A percentile compares a stretch with the other conserved stretches of the same genome.
Evolutionary conservation across 768 basidiomycete genomes (phyloP).

Genomic region (Trametes cubensis): DNA sequence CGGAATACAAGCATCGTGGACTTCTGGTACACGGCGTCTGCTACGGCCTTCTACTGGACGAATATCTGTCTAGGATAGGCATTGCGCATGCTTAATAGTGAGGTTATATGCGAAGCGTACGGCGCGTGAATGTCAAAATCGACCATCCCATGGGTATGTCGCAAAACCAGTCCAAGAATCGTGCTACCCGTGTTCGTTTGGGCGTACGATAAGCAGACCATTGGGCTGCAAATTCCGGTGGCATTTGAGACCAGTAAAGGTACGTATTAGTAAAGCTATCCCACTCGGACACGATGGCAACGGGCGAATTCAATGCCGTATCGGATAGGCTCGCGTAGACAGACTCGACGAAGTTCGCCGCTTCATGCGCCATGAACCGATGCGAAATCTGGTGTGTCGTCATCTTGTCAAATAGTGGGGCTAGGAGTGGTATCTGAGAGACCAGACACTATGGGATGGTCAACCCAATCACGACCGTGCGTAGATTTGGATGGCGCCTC

Average conservation of each 20-base stretch:
- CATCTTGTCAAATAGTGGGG: slow-evolving; percentile 9
- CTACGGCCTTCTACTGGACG: too few relatives aligned
- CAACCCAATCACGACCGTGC: too few relatives aligned
- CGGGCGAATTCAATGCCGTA: neutral
- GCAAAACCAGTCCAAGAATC: neutral
- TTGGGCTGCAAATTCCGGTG: neutral
- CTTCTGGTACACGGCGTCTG: too few relatives aligned
- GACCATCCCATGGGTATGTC: neutral
- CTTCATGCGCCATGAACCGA: slow-evolving; percentile 12
- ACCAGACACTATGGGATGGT: neutral
- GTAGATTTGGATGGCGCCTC: neutral
- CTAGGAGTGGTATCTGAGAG: neutral
- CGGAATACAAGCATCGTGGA: too few relatives aligned
- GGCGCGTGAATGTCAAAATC: neutral
- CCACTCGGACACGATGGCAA: neutral
- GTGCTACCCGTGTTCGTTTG: neutral
- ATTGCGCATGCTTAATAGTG: too few relatives aligned
- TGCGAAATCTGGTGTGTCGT: slow-evolving; percentile 4
- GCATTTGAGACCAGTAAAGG: neutral
- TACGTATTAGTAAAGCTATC: neutral
- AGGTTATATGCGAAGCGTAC: neutral
- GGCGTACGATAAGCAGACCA: neutral
- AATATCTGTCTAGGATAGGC: too few relatives aligned
- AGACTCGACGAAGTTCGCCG: neutral
- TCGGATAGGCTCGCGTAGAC: neutral